Evolutionary conservation across 225 moss, liverwort and hornwort genomes (phyloP).

Genomic region (Bryoerythrophyllum caledonicum): DNA sequence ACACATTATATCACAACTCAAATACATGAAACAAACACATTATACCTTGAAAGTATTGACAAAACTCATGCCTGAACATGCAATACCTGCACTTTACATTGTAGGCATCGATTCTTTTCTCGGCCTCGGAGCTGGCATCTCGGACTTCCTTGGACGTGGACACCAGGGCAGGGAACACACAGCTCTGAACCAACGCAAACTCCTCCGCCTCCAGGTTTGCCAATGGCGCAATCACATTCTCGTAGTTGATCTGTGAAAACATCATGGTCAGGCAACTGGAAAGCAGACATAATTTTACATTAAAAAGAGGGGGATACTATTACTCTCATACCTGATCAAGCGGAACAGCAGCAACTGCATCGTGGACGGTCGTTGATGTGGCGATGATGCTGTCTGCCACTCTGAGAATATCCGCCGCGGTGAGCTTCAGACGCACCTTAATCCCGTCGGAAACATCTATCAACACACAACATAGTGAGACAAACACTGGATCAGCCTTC

Average conservation of each 20-base stretch:
- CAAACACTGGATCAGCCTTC: too few relatives aligned
- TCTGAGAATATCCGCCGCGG: constrained; percentile 69
- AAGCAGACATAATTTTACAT: neutral
- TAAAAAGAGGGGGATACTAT: neutral
- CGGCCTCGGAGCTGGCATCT: constrained; percentile 95
- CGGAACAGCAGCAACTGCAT: constrained; percentile 77
- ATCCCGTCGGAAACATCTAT: constrained; percentile 58
- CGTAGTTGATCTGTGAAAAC: constrained; percentile 69
- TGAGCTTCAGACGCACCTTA: constrained; percentile 63
- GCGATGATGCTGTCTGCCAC: constrained; percentile 75
- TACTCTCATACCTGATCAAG: constrained; percentile 58
- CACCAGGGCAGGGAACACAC: constrained; percentile 89
- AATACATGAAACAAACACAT: too few relatives aligned
- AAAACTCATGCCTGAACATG: too few relatives aligned
- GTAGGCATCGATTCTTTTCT: constrained; percentile 86
- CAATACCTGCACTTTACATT: constrained; percentile 76
- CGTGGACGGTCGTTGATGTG: constrained; percentile 67
- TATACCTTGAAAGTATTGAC: neutral
- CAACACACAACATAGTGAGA: neutral
- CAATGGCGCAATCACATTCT: constrained; percentile 85
- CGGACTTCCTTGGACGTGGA: constrained; percentile 83
- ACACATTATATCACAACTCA: neutral
- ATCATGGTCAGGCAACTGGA: neutral
- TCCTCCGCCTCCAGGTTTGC: constrained; percentile 87
- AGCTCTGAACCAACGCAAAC: constrained; percentile 82